Conservation (phyloP, 2,329 filamentous ascomycete species). For the Metarhizium robertsii region DNA sequence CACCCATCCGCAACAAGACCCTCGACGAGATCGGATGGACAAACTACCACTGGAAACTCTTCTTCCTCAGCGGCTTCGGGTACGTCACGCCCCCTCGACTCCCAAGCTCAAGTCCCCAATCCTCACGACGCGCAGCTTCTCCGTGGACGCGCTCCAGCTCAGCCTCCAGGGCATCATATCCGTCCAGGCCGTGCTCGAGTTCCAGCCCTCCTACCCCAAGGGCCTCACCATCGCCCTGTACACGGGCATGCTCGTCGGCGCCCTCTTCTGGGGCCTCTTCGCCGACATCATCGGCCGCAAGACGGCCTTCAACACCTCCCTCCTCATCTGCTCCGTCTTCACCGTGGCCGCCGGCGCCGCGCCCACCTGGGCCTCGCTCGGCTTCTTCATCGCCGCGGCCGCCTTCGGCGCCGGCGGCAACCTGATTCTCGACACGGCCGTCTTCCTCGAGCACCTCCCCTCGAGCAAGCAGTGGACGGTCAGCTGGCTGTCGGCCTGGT, state of each 20-base stretch:
- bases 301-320: constrained; percentile 52
- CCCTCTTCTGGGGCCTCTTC: constrained; percentile 35
- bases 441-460: constrained; percentile 21
- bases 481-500: no score
- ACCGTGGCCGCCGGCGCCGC: no score
- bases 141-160: constrained; percentile 35
- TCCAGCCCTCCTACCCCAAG: constrained; percentile 42
- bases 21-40: no score
- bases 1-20: no score
- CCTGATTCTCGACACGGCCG: constrained; percentile 50
- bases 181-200: constrained; percentile 46
- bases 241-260: constrained; percentile 35
- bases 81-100: no score
- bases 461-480: constrained; percentile 29
- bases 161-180: constrained; percentile 55
- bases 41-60: no score
- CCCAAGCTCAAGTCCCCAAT: background rate
- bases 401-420: constrained; percentile 58
- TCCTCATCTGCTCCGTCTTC: constrained; percentile 17
- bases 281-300: constrained; percentile 40
- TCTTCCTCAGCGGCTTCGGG: no score
- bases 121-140: no score
- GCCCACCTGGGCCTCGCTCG: no score
- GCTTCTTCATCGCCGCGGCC: constrained; percentile 13
- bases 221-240: constrained; percentile 53